phyloP scores from a whole-genome alignment of 768 basidiomycete species.

The Hygrocybe coccinea region DNA sequence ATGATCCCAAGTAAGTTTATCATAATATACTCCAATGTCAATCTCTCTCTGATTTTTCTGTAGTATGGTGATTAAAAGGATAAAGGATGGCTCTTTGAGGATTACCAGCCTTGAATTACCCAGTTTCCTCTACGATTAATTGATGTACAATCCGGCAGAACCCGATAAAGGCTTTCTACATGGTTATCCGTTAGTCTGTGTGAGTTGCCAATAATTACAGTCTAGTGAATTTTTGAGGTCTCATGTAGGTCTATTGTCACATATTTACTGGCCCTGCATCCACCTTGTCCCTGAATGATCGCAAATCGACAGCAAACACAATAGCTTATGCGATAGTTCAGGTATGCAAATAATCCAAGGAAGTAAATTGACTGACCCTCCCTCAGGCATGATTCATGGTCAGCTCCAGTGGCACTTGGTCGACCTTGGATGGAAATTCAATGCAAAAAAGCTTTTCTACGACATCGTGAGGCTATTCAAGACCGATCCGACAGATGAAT shows the following conservation, averaged over 20 bases:
- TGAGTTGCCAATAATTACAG: background rate
- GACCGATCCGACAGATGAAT: background rate
- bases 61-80: background rate
- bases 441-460: conserved; percentile 15
- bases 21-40: background rate
- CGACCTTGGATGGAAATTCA: conserved; percentile 12
- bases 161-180: conserved; percentile 3
- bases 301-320: conserved; percentile 14
- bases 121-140: conserved; percentile 1
- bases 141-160: conserved; percentile 1
- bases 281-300: background rate
- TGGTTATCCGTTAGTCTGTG: background rate
- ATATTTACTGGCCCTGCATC: conserved; percentile 1
- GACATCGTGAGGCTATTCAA: conserved; percentile 21
- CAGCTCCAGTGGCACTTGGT: conserved; percentile 13
- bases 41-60: background rate
- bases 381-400: conserved; percentile 21
- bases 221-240: background rate
- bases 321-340: conserved; percentile 29
- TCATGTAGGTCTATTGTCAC: background rate
- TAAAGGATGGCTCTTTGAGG: background rate
- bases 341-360: conserved; percentile 16
- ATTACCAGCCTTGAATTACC: background rate
- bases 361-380: background rate
- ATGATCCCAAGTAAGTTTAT: background rate